phyloP scores from a whole-genome alignment of 164 flowering plant species.

The Nelumbo lutea region DNA sequence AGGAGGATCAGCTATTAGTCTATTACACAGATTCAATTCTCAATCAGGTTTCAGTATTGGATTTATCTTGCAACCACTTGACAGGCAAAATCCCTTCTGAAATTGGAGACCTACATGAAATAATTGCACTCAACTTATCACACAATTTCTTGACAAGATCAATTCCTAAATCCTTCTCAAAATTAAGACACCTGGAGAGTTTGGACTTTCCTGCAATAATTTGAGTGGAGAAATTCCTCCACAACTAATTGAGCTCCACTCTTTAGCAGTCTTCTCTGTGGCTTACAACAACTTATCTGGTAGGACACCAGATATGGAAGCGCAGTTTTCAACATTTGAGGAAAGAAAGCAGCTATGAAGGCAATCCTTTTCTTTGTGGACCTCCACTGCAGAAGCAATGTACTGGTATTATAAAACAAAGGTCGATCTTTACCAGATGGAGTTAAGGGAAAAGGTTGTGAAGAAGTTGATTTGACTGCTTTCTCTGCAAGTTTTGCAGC shows the following conservation, averaged over 20 bases:
- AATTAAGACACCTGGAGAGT: constrained; percentile 5
- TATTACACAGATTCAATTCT: neutral
- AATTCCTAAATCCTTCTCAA: constrained; percentile 12
- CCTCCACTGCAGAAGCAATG: neutral
- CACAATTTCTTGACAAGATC: constrained; percentile 15
- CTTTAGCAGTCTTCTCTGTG: constrained; percentile 13
- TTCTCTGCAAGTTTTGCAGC: neutral
- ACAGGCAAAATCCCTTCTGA: constrained; percentile 8
- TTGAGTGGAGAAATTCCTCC: constrained; percentile 24
- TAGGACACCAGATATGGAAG: neutral
- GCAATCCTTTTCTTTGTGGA: constrained; percentile 23
- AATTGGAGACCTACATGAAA: constrained; percentile 7
- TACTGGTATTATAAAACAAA: neutral
- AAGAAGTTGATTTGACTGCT: neutral
- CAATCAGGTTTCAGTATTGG: constrained; percentile 12
- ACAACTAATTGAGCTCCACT: constrained; percentile 8
- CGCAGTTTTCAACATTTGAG: constrained; percentile 21
- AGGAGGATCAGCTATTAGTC: neutral
- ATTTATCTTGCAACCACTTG: constrained; percentile 23
- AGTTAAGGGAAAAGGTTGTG: neutral
- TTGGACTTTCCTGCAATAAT: constrained; percentile 13
- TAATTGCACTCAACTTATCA: constrained; percentile 15
- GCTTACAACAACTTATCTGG: constrained; percentile 24
- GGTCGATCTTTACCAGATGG: neutral
- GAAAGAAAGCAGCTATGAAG: constrained; percentile 8